Percentiles rank a stretch among this genome's conserved stretches.
These are phyloP conservation scores for Corylus heterophylla DNA, from an alignment of 306 rosid genomes.

Conservation along the genomic window DNA sequence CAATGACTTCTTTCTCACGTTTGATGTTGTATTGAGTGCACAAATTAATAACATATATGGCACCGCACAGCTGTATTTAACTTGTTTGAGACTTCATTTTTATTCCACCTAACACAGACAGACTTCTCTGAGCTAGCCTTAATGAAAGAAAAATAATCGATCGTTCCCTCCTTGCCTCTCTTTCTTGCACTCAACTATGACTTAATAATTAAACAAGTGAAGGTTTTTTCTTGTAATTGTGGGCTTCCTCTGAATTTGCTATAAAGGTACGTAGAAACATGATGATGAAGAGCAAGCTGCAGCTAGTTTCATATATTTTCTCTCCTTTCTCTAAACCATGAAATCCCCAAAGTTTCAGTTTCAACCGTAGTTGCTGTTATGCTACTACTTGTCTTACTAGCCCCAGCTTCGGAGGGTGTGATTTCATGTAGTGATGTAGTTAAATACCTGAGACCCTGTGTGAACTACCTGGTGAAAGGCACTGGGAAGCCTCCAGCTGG, in stretches of 20 bases:
- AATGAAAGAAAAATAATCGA: no score
- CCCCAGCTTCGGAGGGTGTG: slow-evolving; percentile 52
- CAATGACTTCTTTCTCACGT: not conserved
- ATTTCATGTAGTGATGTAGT: slow-evolving; percentile 58
- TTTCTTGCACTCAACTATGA: not conserved
- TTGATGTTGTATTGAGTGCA: not conserved
- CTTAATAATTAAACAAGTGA: not conserved
- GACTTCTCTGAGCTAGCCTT: not conserved
- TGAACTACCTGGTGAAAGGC: slow-evolving; percentile 67
- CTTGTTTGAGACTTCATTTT: not conserved
- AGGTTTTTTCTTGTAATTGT: slow-evolving; percentile 25
- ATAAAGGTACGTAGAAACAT: slow-evolving; percentile 27
- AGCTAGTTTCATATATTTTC: not conserved
- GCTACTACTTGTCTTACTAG: slow-evolving; percentile 30
- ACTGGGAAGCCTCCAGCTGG: slow-evolving; percentile 65
- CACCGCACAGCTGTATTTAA: not conserved
- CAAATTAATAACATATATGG: not conserved
- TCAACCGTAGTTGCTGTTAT: slow-evolving; percentile 9
- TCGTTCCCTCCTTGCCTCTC: no score
- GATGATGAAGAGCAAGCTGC: not conserved
- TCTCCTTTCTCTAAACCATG: slow-evolving; percentile 25
- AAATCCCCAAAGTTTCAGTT: slow-evolving; percentile 13
- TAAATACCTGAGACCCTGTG: slow-evolving; percentile 59
- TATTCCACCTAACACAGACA: not conserved
- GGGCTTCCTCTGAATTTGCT: slow-evolving; percentile 24